phyloP scores from a whole-genome alignment of 169 alveolate species.

The Plasmodium vivax region DNA sequence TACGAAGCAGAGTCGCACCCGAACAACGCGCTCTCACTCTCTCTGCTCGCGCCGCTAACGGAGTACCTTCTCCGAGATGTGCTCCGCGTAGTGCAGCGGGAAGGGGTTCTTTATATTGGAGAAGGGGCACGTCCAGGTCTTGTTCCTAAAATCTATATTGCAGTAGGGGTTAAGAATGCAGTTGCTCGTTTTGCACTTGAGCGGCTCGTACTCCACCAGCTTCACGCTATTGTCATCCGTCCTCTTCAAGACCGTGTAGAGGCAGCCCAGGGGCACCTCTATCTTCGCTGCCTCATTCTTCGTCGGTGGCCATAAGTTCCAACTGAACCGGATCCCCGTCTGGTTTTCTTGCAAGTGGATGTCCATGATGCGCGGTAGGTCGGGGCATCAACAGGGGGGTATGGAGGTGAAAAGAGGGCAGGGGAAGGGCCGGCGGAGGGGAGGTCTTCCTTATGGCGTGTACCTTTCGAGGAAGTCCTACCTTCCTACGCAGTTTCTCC shows the following conservation, averaged over 20 bases:
- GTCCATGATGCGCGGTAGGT: constrained; percentile 77
- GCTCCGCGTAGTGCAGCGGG: constrained; percentile 97
- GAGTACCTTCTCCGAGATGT: constrained; percentile 92
- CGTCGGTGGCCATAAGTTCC: constrained; percentile 98
- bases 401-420: neutral
- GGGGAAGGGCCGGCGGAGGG: neutral
- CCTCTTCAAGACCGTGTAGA: constrained; percentile 93
- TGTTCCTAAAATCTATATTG: constrained; percentile 95
- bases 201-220: constrained; percentile 95
- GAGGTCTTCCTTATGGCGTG: neutral
- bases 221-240: constrained; percentile 89
- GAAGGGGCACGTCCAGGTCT: constrained; percentile 98
- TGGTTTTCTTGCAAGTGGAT: constrained; percentile 87
- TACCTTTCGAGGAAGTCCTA: neutral
- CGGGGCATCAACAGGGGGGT: neutral
- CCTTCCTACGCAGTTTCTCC: neutral
- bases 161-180: constrained; percentile 95
- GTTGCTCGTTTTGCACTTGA: constrained; percentile 92
- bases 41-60: neutral
- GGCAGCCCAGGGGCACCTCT: constrained; percentile 96
- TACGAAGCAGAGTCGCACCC: neutral
- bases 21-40: neutral
- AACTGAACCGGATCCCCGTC: constrained; percentile 97
- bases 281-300: constrained; percentile 94
- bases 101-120: constrained; percentile 94